Evolutionary conservation across 768 basidiomycete genomes (phyloP).

Genomic region (Mycena leptocephala): DNA sequence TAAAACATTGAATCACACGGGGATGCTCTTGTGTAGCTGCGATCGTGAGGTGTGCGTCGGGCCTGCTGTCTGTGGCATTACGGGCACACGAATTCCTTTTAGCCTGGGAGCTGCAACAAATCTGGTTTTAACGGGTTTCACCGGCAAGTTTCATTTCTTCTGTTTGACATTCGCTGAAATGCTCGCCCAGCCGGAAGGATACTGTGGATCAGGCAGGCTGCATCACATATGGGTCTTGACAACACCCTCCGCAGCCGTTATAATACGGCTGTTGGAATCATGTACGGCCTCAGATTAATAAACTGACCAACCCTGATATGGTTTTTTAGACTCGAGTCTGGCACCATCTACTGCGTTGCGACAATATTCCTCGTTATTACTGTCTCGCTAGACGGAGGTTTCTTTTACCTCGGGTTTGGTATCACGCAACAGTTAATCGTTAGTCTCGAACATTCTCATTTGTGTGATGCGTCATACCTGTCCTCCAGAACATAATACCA

Average conservation of each 20-base stretch:
- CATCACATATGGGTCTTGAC: neutral
- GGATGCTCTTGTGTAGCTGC: neutral
- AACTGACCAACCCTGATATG: neutral
- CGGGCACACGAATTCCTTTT: neutral
- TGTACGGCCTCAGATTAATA: neutral
- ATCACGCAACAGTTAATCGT: neutral
- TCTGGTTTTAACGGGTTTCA: neutral
- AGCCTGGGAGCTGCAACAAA: neutral
- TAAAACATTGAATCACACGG: too few relatives aligned
- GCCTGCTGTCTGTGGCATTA: neutral
- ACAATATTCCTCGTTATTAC: neutral
- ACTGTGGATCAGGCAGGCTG: neutral
- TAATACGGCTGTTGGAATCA: neutral
- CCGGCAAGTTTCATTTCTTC: neutral
- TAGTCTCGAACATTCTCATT: neutral
- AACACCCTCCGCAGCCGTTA: neutral
- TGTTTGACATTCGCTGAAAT: neutral
- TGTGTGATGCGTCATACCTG: too few relatives aligned
- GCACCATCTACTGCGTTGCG: neutral
- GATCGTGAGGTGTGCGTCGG: neutral
- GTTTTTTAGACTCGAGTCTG: neutral
- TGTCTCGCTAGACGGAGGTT: neutral
- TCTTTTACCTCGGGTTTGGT: neutral
- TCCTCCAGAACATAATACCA: neutral
- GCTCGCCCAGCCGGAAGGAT: neutral